Percentiles rank a stretch among this genome's conserved stretches.
Conservation (phyloP, 305 asterid species). For the Fraxinus sp. region DNA sequence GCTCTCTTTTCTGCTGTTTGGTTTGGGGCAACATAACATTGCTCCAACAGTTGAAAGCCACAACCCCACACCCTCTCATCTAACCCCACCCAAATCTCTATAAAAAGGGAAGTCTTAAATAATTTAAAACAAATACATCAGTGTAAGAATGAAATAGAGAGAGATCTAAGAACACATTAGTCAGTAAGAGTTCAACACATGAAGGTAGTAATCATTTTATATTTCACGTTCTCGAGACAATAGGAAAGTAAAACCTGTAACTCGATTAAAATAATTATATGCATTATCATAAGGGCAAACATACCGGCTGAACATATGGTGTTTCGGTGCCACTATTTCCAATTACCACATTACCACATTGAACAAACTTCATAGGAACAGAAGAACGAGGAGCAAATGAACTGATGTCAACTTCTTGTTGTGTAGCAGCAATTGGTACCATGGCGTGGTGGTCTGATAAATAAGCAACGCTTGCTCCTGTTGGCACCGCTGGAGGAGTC, state of each 20-base stretch:
- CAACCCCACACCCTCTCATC: not conserved
- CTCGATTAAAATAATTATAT: not conserved
- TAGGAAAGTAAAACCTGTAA: not conserved
- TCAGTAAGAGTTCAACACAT: not conserved
- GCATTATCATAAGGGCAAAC: constrained; percentile 19
- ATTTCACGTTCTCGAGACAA: not conserved
- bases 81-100: not conserved
- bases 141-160: not conserved
- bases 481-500: constrained; percentile 52
- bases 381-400: constrained; percentile 43
- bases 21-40: not conserved
- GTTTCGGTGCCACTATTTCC: constrained; percentile 51
- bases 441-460: constrained; percentile 35
- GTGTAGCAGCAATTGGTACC: constrained; percentile 45
- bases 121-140: not conserved
- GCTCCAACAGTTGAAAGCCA: not conserved
- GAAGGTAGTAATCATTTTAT: not conserved
- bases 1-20: not conserved
- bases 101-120: not conserved
- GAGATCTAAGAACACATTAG: not conserved
- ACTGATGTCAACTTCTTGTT: constrained; percentile 49
- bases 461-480: constrained; percentile 43
- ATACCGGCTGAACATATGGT: constrained; percentile 60
- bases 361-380: constrained; percentile 52
- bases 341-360: constrained; percentile 35